Evolutionary conservation across 2,329 filamentous ascomycete genomes (phyloP).

Genomic region (Fusarium denticulatum): DNA sequence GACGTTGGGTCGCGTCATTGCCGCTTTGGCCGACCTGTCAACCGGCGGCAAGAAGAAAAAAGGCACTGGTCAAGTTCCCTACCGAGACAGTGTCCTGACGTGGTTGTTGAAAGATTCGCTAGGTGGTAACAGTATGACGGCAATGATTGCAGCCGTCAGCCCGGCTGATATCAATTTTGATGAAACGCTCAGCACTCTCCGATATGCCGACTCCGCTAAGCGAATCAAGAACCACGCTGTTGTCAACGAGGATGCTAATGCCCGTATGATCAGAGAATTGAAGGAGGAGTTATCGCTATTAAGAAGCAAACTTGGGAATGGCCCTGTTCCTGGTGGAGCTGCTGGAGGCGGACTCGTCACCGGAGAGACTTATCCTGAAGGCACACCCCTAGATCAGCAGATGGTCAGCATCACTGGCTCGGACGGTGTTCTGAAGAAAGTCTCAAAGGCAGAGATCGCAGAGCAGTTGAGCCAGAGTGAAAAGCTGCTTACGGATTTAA

Average conservation of each 20-base stretch:
- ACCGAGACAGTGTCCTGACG: constrained; percentile 94
- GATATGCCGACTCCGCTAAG: constrained; percentile 97
- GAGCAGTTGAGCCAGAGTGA: constrained; percentile 97
- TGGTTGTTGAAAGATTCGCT: constrained; percentile 98
- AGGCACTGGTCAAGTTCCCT: constrained; percentile 81
- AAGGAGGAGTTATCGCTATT: constrained; percentile 93
- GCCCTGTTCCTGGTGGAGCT: constrained; percentile 52
- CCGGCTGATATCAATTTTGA: constrained; percentile 99
- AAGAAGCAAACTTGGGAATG: constrained; percentile 82
- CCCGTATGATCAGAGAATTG: constrained; percentile 96
- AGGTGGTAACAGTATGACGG: constrained; percentile 98
- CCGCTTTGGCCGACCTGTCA: constrained; percentile 89
- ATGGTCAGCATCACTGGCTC: constrained; percentile 91
- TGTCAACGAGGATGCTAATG: constrained; percentile 98
- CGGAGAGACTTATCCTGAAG: constrained; percentile 89
- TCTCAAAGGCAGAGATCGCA: constrained; percentile 97
- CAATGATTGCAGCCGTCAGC: constrained; percentile 99
- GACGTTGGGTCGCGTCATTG: constrained; percentile 96
- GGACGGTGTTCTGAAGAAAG: constrained; percentile 90
- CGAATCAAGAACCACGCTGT: constrained; percentile 99
- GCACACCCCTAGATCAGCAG: constrained; percentile 92
- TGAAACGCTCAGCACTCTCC: constrained; percentile 92
- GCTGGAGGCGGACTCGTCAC: constrained; percentile 63
- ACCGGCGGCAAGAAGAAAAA: constrained; percentile 84
- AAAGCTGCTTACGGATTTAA: constrained; percentile 93